Evolutionary conservation across 352 stramenopile species (phyloP).

Genomic region (Globisporangium emineosum): DNA sequence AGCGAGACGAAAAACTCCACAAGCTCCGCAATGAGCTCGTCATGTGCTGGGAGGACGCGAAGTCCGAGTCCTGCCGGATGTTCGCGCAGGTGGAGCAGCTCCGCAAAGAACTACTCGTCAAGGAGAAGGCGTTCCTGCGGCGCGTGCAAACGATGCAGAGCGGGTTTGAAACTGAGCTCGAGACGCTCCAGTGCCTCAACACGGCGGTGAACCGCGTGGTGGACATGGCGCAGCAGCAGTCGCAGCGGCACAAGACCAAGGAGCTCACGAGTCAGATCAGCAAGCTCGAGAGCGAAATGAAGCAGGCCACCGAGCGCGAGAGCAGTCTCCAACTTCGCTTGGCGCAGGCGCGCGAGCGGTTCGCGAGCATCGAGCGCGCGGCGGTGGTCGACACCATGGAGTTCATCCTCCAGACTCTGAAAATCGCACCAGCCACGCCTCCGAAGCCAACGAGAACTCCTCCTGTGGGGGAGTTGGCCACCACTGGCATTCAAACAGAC

Average conservation of each 20-base stretch:
- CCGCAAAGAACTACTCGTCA: conserved; percentile 17
- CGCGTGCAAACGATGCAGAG: conserved; percentile 15
- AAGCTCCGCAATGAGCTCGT: conserved; percentile 30
- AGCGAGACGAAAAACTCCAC: conserved; percentile 4
- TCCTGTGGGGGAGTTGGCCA: not conserved
- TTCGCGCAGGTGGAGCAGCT: conserved; percentile 11
- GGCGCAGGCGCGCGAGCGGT: conserved; percentile 22
- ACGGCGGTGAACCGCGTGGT: conserved; percentile 44
- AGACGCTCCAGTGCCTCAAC: conserved; percentile 28
- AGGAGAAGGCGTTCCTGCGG: conserved; percentile 21
- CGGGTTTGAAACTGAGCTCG: conserved; percentile 17
- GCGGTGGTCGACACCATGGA: conserved; percentile 45
- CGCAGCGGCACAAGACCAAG: conserved; percentile 13
- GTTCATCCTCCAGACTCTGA: conserved; percentile 37
- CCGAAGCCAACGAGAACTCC: not conserved
- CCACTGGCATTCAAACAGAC: conserved; percentile 14
- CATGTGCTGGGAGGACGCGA: conserved; percentile 42
- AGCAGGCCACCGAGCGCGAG: conserved; percentile 27
- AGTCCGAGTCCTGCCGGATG: conserved; percentile 9
- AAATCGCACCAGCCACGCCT: conserved; percentile 17
- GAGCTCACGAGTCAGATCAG: conserved; percentile 36
- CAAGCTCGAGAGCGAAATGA: conserved; percentile 28
- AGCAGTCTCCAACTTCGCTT: conserved; percentile 30
- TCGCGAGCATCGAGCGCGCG: conserved; percentile 33
- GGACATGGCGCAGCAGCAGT: conserved; percentile 34